Base-by-base conservation (phyloP, 2,329 filamentous ascomycete species). In the Pezicula carpinea region DNA sequence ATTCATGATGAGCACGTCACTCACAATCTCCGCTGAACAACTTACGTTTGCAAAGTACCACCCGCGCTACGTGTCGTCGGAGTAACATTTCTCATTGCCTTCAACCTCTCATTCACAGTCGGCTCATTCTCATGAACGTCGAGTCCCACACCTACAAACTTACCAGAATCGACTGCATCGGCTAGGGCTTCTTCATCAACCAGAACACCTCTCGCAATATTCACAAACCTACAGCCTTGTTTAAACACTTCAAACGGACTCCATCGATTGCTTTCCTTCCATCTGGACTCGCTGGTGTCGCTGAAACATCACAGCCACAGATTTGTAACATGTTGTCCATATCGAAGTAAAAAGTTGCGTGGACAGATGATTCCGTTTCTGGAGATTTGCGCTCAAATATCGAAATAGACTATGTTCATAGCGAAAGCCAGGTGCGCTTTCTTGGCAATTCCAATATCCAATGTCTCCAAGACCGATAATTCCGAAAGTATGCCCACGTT, bases 381-480 rank as follows among this genome's bases (percentile, higher is more conserved):
- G 43, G 29, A 3, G 52, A 35, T 56, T 79, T 76, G 5, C 70
- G 58, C 19, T 69, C 65, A 1, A n/a, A 84, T 65, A 61, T 87
- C 83, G 58, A 77, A 71, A 59, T 86, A 87, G 48, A 74, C 66
- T 31, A 89, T 75, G 33, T 72, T 66, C 85, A 89, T 89, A 34
- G 77, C 81, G 54, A 88, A 84, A 1, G 77, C 78, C 0, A 70
- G 55, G 21, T 66, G 62, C 0, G 75, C 77, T 55, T 83, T 85
- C 40, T 75, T 62, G 0, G 80, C 85, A 17, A 89, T 74, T n/a
- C 31, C 71, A 71, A 54, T 76, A 77, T 3, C 82, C 81, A 51
- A 85, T 82, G 50, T 83, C 80, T 3, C 85, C 85, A 2, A 89
- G 71, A 0, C 86, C 86, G 21, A 90, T 75, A 22, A 89, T 73